phyloP scores from a whole-genome alignment of 2,329 filamentous ascomycete genomes.

The Fusarium tanahbumbuense region DNA sequence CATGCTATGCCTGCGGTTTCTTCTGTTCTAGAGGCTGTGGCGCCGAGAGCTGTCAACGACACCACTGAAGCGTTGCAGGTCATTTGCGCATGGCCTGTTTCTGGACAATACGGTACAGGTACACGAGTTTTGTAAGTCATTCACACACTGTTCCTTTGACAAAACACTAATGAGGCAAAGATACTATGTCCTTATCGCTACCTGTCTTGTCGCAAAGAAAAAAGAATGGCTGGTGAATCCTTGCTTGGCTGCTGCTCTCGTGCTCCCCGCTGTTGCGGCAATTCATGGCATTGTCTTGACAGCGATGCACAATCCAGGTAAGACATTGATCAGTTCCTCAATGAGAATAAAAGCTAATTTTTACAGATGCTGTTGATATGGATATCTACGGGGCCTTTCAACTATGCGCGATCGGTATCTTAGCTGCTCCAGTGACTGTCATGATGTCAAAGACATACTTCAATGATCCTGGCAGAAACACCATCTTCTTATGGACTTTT shows the following conservation, averaged over 20 bases:
- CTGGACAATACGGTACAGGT: slow-evolving; percentile 67
- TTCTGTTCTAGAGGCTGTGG: neutral
- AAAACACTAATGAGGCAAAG: slow-evolving; percentile 47
- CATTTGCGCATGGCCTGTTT: slow-evolving; percentile 67
- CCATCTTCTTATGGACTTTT: slow-evolving; percentile 74
- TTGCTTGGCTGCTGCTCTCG: slow-evolving; percentile 70
- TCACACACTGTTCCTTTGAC: fast-evolving
- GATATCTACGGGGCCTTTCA: slow-evolving; percentile 77
- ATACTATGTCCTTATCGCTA: slow-evolving; percentile 72
- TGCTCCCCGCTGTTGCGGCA: slow-evolving; percentile 73
- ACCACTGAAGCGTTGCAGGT: slow-evolving; percentile 52
- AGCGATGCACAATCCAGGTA: slow-evolving; percentile 68
- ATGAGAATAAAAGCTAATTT: fast-evolving
- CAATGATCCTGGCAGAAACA: slow-evolving; percentile 70
- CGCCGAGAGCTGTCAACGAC: neutral
- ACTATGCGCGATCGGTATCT: slow-evolving; percentile 72
- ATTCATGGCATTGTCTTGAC: slow-evolving; percentile 72
- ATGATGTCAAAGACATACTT: slow-evolving; percentile 73
- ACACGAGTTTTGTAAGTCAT: slow-evolving; percentile 61
- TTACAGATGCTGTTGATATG: slow-evolving; percentile 71
- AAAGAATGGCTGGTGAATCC: slow-evolving; percentile 71
- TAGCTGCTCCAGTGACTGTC: slow-evolving; percentile 72
- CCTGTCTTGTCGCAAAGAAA: slow-evolving; percentile 72
- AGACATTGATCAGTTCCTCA: slow-evolving; percentile 40
- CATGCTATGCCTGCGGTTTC: slow-evolving; percentile 28